Evolutionary conservation across 768 basidiomycete genomes (phyloP), one percentile per base, ranked within the genome.

Genomic region (Cystofilobasidium bisporidii): DNA sequence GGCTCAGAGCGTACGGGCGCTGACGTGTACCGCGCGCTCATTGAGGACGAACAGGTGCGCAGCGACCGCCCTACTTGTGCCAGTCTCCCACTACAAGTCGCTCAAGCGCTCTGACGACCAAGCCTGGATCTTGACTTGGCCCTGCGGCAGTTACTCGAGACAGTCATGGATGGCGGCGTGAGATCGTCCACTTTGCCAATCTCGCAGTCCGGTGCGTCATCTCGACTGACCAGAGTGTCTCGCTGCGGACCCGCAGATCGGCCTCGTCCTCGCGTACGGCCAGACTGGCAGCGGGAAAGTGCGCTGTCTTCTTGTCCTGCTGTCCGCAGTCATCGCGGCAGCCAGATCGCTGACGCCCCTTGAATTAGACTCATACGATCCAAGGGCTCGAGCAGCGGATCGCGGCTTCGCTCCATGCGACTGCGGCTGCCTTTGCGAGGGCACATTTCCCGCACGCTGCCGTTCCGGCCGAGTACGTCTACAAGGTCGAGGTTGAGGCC

Each of bases 261-360:
- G 36, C 12, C 26, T 43, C 20, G n/a, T 61, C 8, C 53, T 67
- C 15, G 65, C 65, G 3, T 67, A 67, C 30, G 65, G 65, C 18
- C 65, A 67, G 33, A 67, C 65, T 2, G 60, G 65, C 11, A 22
- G 17, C 11, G 65, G 65, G 1, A 67, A 67, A n/a, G 58, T 59
- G 4, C 8, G 58, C 2, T 18, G 6, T 2, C 2, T 20, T 22
- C 32, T 36, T 59, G 14, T 18, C 36, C 36, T 36, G n/a, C n/a
- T n/a, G n/a, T n/a, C n/a, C n/a, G n/a, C n/a, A n/a, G n/a, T n/a
- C n/a, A n/a, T n/a, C n/a, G n/a, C n/a, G n/a, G n/a, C n/a, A n/a
- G n/a, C n/a, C n/a, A n/a, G n/a, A n/a, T n/a, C n/a, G n/a, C n/a
- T n/a, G n/a, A n/a, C n/a, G n/a, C n/a, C n/a, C n/a, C n/a, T n/a